A percentile compares a stretch with the other conserved stretches of the same genome.
Evolutionary conservation across 768 basidiomycete species (phyloP).

Genomic region (Naganishia randhawae): DNA sequence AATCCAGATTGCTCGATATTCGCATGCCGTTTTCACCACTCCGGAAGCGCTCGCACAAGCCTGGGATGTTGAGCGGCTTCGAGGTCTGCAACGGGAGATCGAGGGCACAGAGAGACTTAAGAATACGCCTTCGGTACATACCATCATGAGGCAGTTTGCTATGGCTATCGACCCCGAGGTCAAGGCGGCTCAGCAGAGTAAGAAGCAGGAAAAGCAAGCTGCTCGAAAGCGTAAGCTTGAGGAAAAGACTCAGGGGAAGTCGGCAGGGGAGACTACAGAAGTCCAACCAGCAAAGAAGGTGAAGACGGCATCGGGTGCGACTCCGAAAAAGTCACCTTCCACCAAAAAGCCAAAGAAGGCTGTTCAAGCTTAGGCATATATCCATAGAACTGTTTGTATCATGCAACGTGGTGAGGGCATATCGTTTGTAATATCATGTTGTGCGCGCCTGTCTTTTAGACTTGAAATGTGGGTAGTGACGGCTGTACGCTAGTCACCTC

Average conservation of each 20-base stretch:
- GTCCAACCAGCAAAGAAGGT: constrained; percentile 19
- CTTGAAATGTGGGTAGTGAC: too few relatives aligned
- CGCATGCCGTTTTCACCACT: constrained; percentile 55
- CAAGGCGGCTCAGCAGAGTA: constrained; percentile 27
- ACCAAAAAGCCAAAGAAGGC: constrained; percentile 19
- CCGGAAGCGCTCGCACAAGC: constrained; percentile 49
- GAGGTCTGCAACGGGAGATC: constrained; percentile 55
- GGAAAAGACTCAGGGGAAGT: constrained; percentile 12
- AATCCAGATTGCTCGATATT: constrained; percentile 63
- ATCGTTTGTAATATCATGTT: not conserved
- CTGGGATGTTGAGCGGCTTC: constrained; percentile 67
- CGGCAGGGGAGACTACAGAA: constrained; percentile 1
- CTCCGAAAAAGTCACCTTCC: not conserved
- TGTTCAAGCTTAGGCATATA: not conserved
- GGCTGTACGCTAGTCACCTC: too few relatives aligned
- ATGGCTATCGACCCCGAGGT: constrained; percentile 37
- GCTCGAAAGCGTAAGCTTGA: constrained; percentile 33
- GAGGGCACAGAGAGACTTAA: constrained; percentile 61
- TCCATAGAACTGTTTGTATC: constrained; percentile 3
- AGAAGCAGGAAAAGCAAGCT: constrained; percentile 34
- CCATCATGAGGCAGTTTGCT: constrained; percentile 65
- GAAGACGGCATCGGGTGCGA: constrained; percentile 4
- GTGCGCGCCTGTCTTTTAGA: not conserved
- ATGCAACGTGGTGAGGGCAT: not conserved
- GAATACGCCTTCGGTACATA: constrained; percentile 60